Evolutionary conservation across 1,139 yeast species (phyloP), one percentile per base, ranked within the genome.

Genomic region (Sugiyamaella pinicola): DNA sequence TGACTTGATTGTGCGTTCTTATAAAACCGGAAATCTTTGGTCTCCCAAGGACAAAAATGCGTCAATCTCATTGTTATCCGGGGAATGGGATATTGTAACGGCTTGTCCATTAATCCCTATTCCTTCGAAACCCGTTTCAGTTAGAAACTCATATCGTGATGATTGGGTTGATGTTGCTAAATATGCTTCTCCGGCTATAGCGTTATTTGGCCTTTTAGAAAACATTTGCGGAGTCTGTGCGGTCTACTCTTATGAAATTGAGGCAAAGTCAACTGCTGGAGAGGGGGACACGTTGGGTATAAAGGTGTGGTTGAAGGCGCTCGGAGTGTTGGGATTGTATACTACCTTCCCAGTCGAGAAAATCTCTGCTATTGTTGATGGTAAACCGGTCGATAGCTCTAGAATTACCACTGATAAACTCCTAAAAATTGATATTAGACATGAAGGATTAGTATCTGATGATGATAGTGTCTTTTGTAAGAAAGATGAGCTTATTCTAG

Each of bases 141-240:
- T 26, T 15, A 13, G 13, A 15, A 10, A 9, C 9, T 4, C 33
- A n/a, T 41, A 45, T n/a, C 18, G 7, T 8, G 18, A 13, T 21
- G 43, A 24, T n/a, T 17, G 47, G 34, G 29, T 47, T 17, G 46
- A 21, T 5, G 15, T 38, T 28, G 29, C n/a, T 13, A 22, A 28
- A 12, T 38, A 31, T 28, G 9, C 35, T 15, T 45, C 52, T 13
- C n/a, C n/a, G n/a, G 47, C 54, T 38, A 39, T 62, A 21, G 66
- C 65, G 5, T 55, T 60, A 0, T 37, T 64, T 28, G 68, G 68
- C 2, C 51, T 64, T 21, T 21, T 58, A 4, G 55, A 60, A 28
- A 58, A 61, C 40, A 53, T 62, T 28, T 56, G 62, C n/a, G 65
- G 65, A 12, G 46, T 55, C 5, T 55, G 55, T 31, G 61, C 52